phyloP scores from a whole-genome alignment of 2,329 filamentous ascomycete species.

The Mycogone perniciosa region DNA sequence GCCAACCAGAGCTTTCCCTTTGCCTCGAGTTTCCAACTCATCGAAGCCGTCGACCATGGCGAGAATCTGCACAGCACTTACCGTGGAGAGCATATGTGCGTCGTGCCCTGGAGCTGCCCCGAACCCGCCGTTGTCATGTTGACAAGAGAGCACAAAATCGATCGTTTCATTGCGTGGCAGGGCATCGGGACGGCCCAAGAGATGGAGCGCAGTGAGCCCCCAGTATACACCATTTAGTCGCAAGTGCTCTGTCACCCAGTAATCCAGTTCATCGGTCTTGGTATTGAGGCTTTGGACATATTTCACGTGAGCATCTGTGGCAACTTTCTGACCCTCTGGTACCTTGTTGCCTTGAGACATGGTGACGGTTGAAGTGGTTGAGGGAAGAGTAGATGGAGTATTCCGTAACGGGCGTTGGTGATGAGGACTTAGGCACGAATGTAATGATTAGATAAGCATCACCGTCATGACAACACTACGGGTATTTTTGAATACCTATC shows the following conservation, averaged over 20 bases:
- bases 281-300: conserved; percentile 93
- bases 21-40: conserved; percentile 66
- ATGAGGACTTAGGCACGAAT: too few relatives aligned
- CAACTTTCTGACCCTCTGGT: conserved; percentile 39
- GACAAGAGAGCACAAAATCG: conserved; percentile 91
- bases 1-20: conserved; percentile 62
- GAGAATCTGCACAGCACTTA: conserved; percentile 90
- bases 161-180: conserved; percentile 76
- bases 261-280: conserved; percentile 89
- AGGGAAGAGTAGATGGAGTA: neutral
- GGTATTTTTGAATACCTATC: too few relatives aligned
- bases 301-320: conserved; percentile 63
- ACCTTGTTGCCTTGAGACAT: conserved; percentile 23
- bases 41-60: conserved; percentile 79
- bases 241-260: conserved; percentile 95
- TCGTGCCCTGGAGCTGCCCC: conserved; percentile 92
- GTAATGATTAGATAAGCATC: too few relatives aligned
- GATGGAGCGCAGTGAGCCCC: conserved; percentile 83
- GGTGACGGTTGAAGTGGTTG: conserved; percentile 12
- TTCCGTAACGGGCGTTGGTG: neutral
- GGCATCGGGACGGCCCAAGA: conserved; percentile 74
- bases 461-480: too few relatives aligned
- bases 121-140: conserved; percentile 84
- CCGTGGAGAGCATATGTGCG: conserved; percentile 91
- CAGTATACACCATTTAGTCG: conserved; percentile 95